Base-by-base conservation (phyloP, 768 basidiomycete species). In the Trametes cubensis region DNA sequence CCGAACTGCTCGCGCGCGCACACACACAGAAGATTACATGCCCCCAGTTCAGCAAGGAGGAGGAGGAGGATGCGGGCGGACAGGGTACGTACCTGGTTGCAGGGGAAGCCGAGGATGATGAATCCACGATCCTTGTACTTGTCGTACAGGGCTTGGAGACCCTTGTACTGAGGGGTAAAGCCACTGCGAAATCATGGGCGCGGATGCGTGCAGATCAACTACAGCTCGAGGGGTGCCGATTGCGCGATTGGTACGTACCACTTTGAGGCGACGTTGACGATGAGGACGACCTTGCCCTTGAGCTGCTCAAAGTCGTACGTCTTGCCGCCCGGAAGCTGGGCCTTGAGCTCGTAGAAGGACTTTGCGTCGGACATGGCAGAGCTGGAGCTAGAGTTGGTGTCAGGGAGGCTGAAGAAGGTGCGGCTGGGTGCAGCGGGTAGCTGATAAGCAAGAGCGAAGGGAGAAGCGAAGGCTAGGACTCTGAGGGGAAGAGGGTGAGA, bases 101-200 rank as follows among this genome's bases (percentile, higher is more conserved):
- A 94, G 13, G 95, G 95, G 81, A 96, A 96, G 3, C 94, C 94
- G 54, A 97, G 81, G 58, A 97, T 84, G 52, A 87, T 81, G 47
- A 96, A 80, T 6, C 81, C 91, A 58, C 82, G 77, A 54, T 88
- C 87, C 71, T 89, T 87, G 79, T 93, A 90, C 71, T 90, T 90
- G 57, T 94, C 83, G 73, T 95, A 84, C 18, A 95, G 78, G 18
- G 77, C 76, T 75, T 98, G 91, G 23, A 98, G 84, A 48, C 92
- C 89, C 72, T 80, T 85, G 74, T 90, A 91, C 71, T 92, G 90
- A 6, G 89, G 86, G 11, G 90, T 92, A 71, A 92, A 92, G n/a
- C 90, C 90, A 69, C 90, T 92, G 60, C 10, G 68, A 40, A 28
- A 50, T n/a, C 7, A 28, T 38, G 34, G 4, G 39, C 58, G 53